Evolutionary conservation across 2,329 filamentous ascomycete species (phyloP).

Genomic region (Curvularia verruculosa): DNA sequence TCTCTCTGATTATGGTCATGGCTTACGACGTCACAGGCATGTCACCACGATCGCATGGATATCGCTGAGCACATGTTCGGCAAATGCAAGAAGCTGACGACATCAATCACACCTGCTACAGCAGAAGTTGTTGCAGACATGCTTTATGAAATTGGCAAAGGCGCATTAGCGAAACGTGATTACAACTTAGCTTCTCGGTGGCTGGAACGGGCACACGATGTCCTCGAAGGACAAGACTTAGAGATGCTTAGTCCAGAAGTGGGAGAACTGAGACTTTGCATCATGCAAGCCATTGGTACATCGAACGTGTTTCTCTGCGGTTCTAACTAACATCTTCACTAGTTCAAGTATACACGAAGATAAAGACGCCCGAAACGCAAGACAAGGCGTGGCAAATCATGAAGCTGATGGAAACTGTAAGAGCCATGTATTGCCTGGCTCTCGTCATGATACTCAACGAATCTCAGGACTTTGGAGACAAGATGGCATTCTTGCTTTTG

Average conservation of each 20-base stretch:
- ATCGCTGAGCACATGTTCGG: slow-evolving; percentile 79
- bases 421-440: neutral
- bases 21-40: slow-evolving; percentile 61
- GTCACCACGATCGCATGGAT: slow-evolving; percentile 73
- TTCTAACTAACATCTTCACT: slow-evolving; percentile 40
- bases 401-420: slow-evolving; percentile 62
- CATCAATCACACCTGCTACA: slow-evolving; percentile 54
- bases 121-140: slow-evolving; percentile 70
- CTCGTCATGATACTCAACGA: neutral
- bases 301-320: neutral
- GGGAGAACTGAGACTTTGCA: slow-evolving; percentile 67
- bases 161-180: slow-evolving; percentile 60
- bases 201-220: slow-evolving; percentile 70
- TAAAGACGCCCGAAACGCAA: slow-evolving; percentile 53
- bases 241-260: slow-evolving; percentile 65
- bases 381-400: slow-evolving; percentile 64
- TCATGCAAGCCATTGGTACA: slow-evolving; percentile 64
- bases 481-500: slow-evolving; percentile 69
- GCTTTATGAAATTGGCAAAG: slow-evolving; percentile 74
- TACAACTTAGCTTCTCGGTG: slow-evolving; percentile 68
- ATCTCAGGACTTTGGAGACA: slow-evolving; percentile 63
- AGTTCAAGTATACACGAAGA: slow-evolving; percentile 61
- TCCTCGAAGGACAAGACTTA: slow-evolving; percentile 62
- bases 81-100: slow-evolving; percentile 57
- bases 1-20: too few relatives aligned